Base-by-base conservation (phyloP, 352 stramenopile species). In the Globisporangium orthogonon region DNA sequence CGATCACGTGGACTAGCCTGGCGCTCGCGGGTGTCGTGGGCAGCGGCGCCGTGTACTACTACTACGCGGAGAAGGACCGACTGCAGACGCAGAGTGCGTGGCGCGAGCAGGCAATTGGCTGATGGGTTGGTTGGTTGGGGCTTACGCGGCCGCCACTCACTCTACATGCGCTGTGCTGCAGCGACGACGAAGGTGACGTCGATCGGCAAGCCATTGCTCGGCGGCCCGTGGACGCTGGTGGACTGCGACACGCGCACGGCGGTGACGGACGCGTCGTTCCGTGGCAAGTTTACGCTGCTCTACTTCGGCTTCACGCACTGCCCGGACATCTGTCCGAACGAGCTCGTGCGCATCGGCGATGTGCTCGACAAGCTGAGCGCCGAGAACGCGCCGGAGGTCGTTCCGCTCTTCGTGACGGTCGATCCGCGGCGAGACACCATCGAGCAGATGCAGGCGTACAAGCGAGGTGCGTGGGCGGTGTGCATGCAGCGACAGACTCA, bases 251-350 rank as follows among this genome's bases (percentile, higher is more conserved):
- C 81, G 31, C 78, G 89, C 56, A 71, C 63, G 18, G 85, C 86
- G 6, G 85, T 97, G 40, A 98, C 91, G 29, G 89, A 98, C 66
- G 87, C 84, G 40, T 86, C 86, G 62, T 98, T 90, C 66, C 72
- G 68, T 47, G 97, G 97, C 62, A 94, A 98, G 67, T 98, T 97
- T 78, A 87, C 93, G 57, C 77, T 99, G 44, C 74, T 99, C 28
- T 99, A 99, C 86, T 99, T 99, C 87, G 97, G 97, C 63, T 99
- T 99, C 80, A 98, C 96, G 58, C 91, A 98, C 65, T 99, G 97
- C 74, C 97, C 97, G 4, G 97, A 99, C 72, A 99, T 99, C 70
- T 99, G 97, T 64, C 97, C 97, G 14, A 98, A 97, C 33, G 97
- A 99, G 78, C 92, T 99, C 61, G 91, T 99, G 53, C 98, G 98